phyloP scores from a whole-genome alignment of 2,329 filamentous ascomycete genomes.

The Colletotrichum sp. region DNA sequence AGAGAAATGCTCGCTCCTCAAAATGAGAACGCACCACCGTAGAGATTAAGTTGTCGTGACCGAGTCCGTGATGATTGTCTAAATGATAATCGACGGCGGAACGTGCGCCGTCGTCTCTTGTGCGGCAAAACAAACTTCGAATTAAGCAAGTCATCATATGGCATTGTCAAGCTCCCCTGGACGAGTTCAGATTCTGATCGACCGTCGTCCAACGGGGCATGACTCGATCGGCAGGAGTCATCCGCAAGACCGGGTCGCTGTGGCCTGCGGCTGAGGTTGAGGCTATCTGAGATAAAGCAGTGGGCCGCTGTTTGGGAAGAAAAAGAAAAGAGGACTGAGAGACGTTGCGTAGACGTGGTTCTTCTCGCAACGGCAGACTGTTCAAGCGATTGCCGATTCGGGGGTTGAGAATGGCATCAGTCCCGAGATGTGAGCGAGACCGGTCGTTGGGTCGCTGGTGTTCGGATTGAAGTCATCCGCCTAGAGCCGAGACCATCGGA shows the following conservation, averaged over 20 bases:
- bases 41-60: neutral
- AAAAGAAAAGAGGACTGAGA: neutral
- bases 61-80: neutral
- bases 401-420: neutral
- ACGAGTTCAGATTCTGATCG: neutral
- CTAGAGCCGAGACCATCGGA: neutral
- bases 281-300: neutral
- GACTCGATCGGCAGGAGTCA: neutral
- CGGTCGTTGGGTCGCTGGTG: neutral
- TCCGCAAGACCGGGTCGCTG: neutral
- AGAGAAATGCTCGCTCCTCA: neutral
- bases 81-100: neutral
- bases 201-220: neutral
- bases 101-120: neutral
- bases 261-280: neutral
- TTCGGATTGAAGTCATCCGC: constrained; percentile 4
- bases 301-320: neutral
- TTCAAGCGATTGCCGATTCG: neutral
- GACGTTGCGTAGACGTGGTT: neutral
- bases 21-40: neutral
- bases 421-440: neutral
- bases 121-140: neutral
- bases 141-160: neutral
- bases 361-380: neutral
- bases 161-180: neutral